A percentile compares a stretch with the other conserved stretches of the same genome.
These are phyloP conservation scores for Fusarium vanettenii DNA, from an alignment of 2,329 filamentous ascomycete species.

Conservation along the genomic window DNA sequence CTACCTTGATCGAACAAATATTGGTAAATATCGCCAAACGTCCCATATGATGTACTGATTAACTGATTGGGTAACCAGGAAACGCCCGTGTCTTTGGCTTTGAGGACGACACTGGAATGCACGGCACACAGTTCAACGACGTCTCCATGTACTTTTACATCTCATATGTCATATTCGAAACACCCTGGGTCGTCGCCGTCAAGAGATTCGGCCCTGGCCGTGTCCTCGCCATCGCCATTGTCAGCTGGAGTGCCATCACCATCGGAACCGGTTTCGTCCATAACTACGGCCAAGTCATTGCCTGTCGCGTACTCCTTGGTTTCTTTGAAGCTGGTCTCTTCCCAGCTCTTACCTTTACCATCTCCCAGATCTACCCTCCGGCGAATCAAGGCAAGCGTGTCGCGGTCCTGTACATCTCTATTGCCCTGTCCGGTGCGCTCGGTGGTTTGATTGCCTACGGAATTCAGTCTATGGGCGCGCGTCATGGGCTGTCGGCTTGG, in stretches of 20 bases:
- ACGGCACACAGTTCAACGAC: conserved; percentile 46
- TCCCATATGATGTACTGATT: accelerated
- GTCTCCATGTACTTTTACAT: conserved; percentile 47
- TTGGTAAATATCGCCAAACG: conserved; percentile 3
- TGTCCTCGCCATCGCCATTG: conserved; percentile 45
- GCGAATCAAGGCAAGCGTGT: conserved; percentile 49
- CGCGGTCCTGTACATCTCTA: conserved; percentile 46
- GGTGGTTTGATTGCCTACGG: conserved; percentile 46
- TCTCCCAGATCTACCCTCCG: conserved; percentile 49
- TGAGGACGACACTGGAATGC: conserved; percentile 45
- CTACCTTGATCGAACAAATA: conserved; percentile 45
- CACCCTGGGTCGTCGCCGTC: conserved; percentile 46
- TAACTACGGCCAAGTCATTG: conserved; percentile 43
- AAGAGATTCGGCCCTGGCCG: conserved; percentile 44
- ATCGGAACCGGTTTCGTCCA: conserved; percentile 47
- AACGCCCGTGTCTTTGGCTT: conserved; percentile 51
- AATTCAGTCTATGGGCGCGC: conserved; percentile 56
- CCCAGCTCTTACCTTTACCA: conserved; percentile 48
- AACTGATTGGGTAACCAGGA: conserved; percentile 25
- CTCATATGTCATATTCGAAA: conserved; percentile 48
- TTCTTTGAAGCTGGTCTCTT: conserved; percentile 51
- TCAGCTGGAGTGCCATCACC: conserved; percentile 48
- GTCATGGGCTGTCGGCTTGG: conserved; percentile 60
- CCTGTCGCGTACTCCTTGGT: conserved; percentile 47
- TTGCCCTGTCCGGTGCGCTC: conserved; percentile 45